A percentile compares a stretch with the other conserved stretches of the same genome.
These are phyloP conservation scores for Blepharisma undulans DNA, from an alignment of 169 alveolate genomes.

Conservation along the genomic window DNA sequence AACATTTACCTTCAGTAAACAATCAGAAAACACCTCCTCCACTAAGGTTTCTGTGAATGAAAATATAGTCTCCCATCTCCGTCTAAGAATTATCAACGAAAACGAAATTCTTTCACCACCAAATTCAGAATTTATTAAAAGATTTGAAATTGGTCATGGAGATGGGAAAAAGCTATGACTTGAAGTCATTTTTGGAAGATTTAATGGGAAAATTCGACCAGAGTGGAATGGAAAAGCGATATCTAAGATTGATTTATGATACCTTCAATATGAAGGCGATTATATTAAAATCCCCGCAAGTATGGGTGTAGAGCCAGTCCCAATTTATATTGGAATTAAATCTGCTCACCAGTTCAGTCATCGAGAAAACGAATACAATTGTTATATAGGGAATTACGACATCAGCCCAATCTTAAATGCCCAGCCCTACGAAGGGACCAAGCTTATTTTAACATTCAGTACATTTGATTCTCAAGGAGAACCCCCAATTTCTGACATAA, in stretches of 20 bases:
- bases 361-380: slow-evolving; percentile 37
- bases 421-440: not conserved
- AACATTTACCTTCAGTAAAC: not conserved
- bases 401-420: slow-evolving; percentile 32
- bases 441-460: slow-evolving; percentile 34
- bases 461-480: slow-evolving; percentile 32
- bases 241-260: slow-evolving; percentile 2
- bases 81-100: slow-evolving; percentile 7
- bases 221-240: slow-evolving; percentile 8
- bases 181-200: slow-evolving; percentile 27
- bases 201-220: slow-evolving; percentile 14
- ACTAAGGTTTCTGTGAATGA: not conserved
- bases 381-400: slow-evolving; percentile 51
- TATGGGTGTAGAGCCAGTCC: slow-evolving; percentile 32
- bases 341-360: slow-evolving; percentile 23
- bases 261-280: slow-evolving; percentile 14
- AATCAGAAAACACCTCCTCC: not conserved
- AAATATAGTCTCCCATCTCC: not conserved
- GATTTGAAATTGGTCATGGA: not conserved
- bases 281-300: slow-evolving; percentile 19
- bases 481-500: slow-evolving; percentile 48
- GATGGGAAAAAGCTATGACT: slow-evolving; percentile 31
- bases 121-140: not conserved
- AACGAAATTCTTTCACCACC: slow-evolving; percentile 24
- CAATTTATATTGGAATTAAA: not conserved